Base-by-base conservation (phyloP, 805 yeast species). In the Candida krabiensis region DNA sequence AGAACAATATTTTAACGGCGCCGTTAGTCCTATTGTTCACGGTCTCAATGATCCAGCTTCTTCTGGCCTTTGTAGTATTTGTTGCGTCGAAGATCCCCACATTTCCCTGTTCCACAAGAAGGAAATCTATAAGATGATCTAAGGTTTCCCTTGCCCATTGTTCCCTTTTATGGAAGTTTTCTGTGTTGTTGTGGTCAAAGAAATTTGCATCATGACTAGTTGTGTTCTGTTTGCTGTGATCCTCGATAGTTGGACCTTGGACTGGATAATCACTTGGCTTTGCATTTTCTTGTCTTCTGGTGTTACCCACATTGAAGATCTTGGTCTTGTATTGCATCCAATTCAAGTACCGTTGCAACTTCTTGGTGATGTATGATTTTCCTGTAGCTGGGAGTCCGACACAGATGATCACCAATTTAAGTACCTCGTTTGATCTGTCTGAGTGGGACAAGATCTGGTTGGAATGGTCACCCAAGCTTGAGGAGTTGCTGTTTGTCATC, bases 361-460 rank as follows among this genome's bases (percentile, higher is more conserved):
- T 81, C 44, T 77, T 77, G 22, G 89, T 80, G 36, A 83, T 75
- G 44, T 86, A 80, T 2, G 86, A 79, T 56, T 84, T 84, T 6
- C 91, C 91, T 35, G 84, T 65, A 1, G 91, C 91, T 1, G 91
- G 91, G 23, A 84, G 64, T 0, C 91, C 91, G 9, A 84, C 86
- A 63, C 85, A 70, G 9, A 84, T 79, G 38, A 84, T 74, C 15
- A 83, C 81, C 56, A 81, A 71, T 57, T 80, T 81, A 33, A 63
- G 37, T 6, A 50, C 43, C 40, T 55, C 60, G 36, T 41, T 51
- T 13, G 55, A 47, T 21, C 36, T 43, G 9, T 39, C 40, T 12
- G 38, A 28, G 13, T 41, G 36, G 15, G 47, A 25, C 26, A 41
- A 14, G 19, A 32, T 24, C 38, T 41, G 13, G 31, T 38, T 28